A percentile compares a stretch with the other conserved stretches of the same genome.
Conservation (phyloP, 1,284 basidiomycete species). For the Schizophyllum commune region DNA sequence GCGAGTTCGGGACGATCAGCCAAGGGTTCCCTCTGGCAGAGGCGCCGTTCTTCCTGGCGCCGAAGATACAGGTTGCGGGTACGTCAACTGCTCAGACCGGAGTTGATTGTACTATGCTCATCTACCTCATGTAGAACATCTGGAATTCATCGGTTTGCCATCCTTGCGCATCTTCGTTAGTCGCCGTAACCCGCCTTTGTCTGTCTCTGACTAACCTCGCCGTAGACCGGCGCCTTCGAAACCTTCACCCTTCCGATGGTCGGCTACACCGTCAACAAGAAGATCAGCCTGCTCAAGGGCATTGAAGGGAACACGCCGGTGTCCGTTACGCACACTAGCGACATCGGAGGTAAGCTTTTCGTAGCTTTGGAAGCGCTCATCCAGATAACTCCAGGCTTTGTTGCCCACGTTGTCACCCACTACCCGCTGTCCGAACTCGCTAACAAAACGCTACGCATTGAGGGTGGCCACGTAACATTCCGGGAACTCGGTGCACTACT, state of each 20-base stretch:
- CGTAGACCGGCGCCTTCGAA: constrained; percentile 16
- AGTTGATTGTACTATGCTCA: not conserved
- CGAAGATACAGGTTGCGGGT: constrained; percentile 4
- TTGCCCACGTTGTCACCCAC: constrained; percentile 21
- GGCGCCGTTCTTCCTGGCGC: not conserved
- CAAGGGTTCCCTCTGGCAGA: not conserved
- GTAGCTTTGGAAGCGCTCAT: not conserved
- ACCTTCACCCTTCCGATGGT: constrained; percentile 11
- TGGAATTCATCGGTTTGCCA: constrained; percentile 9
- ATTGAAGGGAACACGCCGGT: constrained; percentile 14
- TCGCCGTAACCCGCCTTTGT: not conserved
- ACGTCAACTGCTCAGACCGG: not conserved
- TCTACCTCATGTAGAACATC: not conserved
- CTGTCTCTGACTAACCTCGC: not conserved
- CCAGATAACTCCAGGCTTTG: no score
- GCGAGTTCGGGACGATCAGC: constrained; percentile 18
- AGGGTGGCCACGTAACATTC: constrained; percentile 19
- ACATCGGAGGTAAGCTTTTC: constrained; percentile 12
- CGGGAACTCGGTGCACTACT: constrained; percentile 14
- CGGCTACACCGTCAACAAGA: constrained; percentile 5
- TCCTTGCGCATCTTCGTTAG: constrained; percentile 14
- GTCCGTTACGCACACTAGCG: constrained; percentile 15
- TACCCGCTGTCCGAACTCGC: constrained; percentile 15
- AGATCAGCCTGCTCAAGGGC: constrained; percentile 13
- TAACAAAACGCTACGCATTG: constrained; percentile 18